Conservation (phyloP, 306 rosid genomes). For the Carpinus viminea region DNA sequence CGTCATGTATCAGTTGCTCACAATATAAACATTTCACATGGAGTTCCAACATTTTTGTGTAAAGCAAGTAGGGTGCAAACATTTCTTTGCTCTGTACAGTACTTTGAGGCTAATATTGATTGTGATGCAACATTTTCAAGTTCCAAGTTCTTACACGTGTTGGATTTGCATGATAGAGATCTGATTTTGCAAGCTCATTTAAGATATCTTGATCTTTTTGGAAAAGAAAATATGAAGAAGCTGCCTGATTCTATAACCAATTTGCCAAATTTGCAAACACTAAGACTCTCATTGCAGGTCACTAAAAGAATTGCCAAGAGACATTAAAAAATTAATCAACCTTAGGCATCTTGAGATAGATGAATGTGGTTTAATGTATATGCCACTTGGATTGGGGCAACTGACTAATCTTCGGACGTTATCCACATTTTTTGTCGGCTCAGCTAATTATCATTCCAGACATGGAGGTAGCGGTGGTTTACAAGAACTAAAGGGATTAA, state of each 20-base stretch:
- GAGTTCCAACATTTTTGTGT: background rate
- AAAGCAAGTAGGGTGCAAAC: background rate
- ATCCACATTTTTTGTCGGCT: conserved; percentile 8
- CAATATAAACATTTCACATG: too few relatives aligned
- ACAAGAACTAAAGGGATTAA: background rate
- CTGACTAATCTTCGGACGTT: conserved; percentile 5
- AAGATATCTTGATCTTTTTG: background rate
- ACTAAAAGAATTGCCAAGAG: conserved; percentile 18
- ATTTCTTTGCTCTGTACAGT: background rate
- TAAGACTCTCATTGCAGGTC: background rate
- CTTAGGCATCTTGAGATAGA: conserved; percentile 22
- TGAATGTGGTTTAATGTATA: background rate
- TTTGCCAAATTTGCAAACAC: background rate
- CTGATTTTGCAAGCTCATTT: too few relatives aligned
- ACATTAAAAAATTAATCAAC: background rate
- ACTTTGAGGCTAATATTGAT: rapidly evolving
- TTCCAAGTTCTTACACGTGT: background rate
- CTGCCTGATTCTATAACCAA: background rate
- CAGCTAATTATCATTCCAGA: background rate
- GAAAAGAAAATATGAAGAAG: background rate
- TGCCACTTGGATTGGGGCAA: conserved; percentile 6
- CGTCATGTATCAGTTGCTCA: background rate
- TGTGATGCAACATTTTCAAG: background rate
- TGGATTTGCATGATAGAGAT: too few relatives aligned
- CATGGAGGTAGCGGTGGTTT: background rate